A percentile compares a stretch with the other conserved stretches of the same genome.
These are phyloP conservation scores for Microdochium nivale DNA, from an alignment of 2,329 filamentous ascomycete genomes.

Conservation along the genomic window DNA sequence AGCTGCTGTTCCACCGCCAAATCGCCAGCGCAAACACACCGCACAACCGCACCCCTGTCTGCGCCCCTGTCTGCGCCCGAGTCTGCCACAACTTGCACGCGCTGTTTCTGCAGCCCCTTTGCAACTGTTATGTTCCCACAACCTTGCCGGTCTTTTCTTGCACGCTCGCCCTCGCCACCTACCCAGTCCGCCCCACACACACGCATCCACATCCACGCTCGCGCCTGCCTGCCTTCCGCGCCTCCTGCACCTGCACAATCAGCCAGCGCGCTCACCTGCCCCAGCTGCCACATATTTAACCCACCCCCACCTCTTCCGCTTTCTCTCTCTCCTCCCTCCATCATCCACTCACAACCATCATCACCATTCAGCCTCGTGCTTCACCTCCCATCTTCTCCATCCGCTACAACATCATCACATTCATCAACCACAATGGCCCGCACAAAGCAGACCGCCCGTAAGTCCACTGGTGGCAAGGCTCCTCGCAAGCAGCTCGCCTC, in stretches of 20 bases:
- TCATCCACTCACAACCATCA: conserved; percentile 14
- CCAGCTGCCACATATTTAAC: conserved; percentile 21
- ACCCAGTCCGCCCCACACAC: not conserved
- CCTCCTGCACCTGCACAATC: conserved; percentile 13
- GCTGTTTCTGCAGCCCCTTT: not conserved
- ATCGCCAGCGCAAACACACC: conserved; percentile 4
- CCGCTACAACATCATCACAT: conserved; percentile 10
- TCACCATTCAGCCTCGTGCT: conserved; percentile 13
- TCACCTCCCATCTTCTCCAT: conserved; percentile 14
- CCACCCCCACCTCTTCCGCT: conserved; percentile 16
- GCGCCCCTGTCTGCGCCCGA: not conserved
- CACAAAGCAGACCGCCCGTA: conserved; percentile 60
- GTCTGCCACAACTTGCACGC: not conserved
- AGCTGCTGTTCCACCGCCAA: conserved; percentile 19
- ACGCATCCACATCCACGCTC: not conserved
- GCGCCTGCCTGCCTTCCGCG: not conserved
- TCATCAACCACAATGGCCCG: conserved; percentile 46
- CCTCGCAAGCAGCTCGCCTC: conserved; percentile 95
- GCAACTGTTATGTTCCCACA: not conserved
- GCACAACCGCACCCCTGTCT: not conserved
- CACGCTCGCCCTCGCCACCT: not conserved
- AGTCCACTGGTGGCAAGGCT: conserved; percentile 75
- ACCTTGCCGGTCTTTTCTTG: too few species aligned
- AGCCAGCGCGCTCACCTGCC: conserved; percentile 10
- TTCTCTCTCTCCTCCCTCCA: conserved; percentile 13